Percentiles rank a stretch among this genome's conserved stretches.
Conservation (phyloP, 1,284 basidiomycete species). For the Exsudoporus floridanus region DNA sequence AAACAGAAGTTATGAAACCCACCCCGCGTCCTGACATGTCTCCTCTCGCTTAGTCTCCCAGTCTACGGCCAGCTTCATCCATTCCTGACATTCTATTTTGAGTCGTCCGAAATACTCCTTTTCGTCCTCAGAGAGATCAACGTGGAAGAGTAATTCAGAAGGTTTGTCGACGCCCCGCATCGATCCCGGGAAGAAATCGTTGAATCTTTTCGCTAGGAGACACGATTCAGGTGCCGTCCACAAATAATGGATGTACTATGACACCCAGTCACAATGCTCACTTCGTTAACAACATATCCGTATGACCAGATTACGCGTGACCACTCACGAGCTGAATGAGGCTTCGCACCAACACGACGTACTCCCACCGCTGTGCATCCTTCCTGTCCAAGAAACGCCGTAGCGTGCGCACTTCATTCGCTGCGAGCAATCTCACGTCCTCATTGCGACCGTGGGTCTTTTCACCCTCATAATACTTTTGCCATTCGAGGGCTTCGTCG, state of each 20-base stretch:
- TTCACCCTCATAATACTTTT: slow-evolving; percentile 33
- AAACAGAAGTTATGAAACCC: neutral
- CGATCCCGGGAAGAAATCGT: slow-evolving; percentile 44
- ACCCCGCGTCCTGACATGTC: slow-evolving; percentile 23
- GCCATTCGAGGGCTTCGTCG: slow-evolving; percentile 35
- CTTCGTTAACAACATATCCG: neutral
- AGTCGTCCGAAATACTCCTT: slow-evolving; percentile 24
- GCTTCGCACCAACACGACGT: slow-evolving; percentile 35
- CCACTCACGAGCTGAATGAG: slow-evolving; percentile 26
- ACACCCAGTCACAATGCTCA: neutral
- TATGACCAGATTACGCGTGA: neutral
- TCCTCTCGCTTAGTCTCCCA: slow-evolving; percentile 32
- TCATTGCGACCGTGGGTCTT: neutral
- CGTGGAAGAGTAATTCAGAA: slow-evolving; percentile 34
- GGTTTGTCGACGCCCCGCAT: slow-evolving; percentile 19
- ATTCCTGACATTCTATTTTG: slow-evolving; percentile 23
- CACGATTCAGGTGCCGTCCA: slow-evolving; percentile 36
- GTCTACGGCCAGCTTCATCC: slow-evolving; percentile 23
- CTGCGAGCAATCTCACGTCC: slow-evolving; percentile 18
- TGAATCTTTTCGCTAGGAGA: slow-evolving; percentile 39
- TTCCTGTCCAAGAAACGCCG: slow-evolving; percentile 14
- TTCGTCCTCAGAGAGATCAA: slow-evolving; percentile 35
- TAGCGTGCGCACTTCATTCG: slow-evolving; percentile 15
- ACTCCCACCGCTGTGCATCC: slow-evolving; percentile 33
- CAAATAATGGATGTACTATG: slow-evolving; percentile 40